Evolutionary conservation across 1,139 yeast species (phyloP).

Genomic region (Yamadazyma diddensiae): DNA sequence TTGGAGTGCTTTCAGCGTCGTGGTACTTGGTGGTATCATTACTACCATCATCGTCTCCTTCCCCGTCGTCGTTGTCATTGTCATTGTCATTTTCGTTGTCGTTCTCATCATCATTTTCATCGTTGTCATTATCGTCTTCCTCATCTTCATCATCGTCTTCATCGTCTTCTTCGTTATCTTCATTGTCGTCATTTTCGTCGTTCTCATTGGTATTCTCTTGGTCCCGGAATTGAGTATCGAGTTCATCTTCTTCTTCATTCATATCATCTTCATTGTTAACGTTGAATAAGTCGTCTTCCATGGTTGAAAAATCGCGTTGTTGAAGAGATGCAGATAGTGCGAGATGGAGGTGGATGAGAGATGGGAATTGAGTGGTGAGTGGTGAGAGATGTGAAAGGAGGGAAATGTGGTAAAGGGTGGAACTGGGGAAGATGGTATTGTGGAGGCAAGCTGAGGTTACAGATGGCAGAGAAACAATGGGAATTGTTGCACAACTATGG

Average conservation of each 20-base stretch:
- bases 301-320: too few species aligned
- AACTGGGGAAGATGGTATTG: not conserved
- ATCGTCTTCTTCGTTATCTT: constrained; percentile 14
- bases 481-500: too few species aligned
- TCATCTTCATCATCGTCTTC: constrained; percentile 16
- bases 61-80: constrained; percentile 17
- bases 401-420: not conserved
- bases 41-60: constrained; percentile 16
- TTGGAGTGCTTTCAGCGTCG: constrained; percentile 14
- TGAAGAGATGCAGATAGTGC: too few species aligned
- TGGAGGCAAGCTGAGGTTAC: too few species aligned
- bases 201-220: constrained; percentile 22
- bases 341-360: too few species aligned
- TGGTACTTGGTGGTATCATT: constrained; percentile 10
- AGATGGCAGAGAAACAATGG: too few species aligned
- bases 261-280: constrained; percentile 24
- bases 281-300: constrained; percentile 20
- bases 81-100: constrained; percentile 19
- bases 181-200: constrained; percentile 23
- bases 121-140: constrained; percentile 18
- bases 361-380: constrained; percentile 10
- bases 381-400: not conserved
- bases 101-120: constrained; percentile 17
- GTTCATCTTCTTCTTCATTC: constrained; percentile 20
- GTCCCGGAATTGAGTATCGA: constrained; percentile 10